phyloP scores from a whole-genome alignment of 805 yeast genomes.

The Yarrowia alimentaria region DNA sequence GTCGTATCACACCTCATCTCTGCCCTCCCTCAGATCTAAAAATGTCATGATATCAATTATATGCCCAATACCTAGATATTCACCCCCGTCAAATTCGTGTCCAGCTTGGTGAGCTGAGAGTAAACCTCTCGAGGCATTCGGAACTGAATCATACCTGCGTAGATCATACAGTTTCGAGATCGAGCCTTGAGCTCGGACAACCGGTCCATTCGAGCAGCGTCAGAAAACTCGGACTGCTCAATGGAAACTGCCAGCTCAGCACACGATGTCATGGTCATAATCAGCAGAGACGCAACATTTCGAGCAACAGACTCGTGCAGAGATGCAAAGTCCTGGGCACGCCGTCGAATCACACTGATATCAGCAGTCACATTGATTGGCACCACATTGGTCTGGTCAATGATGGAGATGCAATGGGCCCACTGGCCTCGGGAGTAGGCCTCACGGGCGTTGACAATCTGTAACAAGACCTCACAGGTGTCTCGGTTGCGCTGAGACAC shows the following conservation, averaged over 20 bases:
- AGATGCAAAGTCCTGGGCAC: constrained; percentile 64
- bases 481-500: constrained; percentile 57
- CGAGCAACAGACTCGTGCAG: constrained; percentile 71
- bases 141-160: constrained; percentile 92
- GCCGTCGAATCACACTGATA: constrained; percentile 57
- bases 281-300: constrained; percentile 74
- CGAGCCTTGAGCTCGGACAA: constrained; percentile 54
- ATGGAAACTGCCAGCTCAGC: constrained; percentile 51
- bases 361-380: constrained; percentile 52
- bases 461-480: constrained; percentile 62
- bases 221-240: constrained; percentile 43
- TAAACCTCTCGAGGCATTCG: constrained; percentile 76
- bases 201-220: constrained; percentile 53
- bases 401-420: constrained; percentile 54
- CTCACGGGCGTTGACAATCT: constrained; percentile 66
- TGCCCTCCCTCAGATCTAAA: too few species aligned
- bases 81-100: constrained; percentile 35
- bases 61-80: too few species aligned
- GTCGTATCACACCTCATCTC: too few species aligned
- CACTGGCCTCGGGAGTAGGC: constrained; percentile 55
- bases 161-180: constrained; percentile 87
- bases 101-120: constrained; percentile 64
- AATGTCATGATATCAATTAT: too few species aligned
- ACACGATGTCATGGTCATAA: constrained; percentile 77
- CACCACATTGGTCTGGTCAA: constrained; percentile 61